Evolutionary conservation across 306 rosid species (phyloP).

Genomic region (Vicia faba): DNA sequence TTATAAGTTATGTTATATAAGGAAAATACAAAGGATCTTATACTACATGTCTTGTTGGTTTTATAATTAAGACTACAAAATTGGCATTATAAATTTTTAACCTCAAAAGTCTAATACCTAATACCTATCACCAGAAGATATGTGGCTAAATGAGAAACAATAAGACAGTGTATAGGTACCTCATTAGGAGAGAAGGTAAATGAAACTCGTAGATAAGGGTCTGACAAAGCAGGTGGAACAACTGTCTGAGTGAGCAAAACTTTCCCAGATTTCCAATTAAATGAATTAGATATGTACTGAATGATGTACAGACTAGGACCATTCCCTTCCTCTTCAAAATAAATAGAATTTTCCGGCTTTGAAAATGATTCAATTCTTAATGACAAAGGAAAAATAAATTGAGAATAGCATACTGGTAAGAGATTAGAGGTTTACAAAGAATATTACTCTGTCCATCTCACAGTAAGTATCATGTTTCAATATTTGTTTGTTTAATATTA

Average conservation of each 20-base stretch:
- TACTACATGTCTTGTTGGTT: not conserved
- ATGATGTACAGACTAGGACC: constrained; percentile 65
- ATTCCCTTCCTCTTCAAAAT: constrained; percentile 72
- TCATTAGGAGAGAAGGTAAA: constrained; percentile 50
- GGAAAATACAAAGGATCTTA: not conserved
- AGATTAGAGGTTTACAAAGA: constrained; percentile 10
- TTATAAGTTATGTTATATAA: not conserved
- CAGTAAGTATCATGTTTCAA: not conserved
- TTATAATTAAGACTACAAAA: not conserved
- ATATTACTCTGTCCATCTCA: not conserved
- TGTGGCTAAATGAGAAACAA: constrained; percentile 6
- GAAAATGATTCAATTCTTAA: constrained; percentile 85
- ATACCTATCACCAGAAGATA: too few relatives aligned
- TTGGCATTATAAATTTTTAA: not conserved
- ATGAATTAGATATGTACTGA: constrained; percentile 79
- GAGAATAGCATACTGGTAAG: not conserved
- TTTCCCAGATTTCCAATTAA: constrained; percentile 72
- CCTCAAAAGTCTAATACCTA: too few relatives aligned
- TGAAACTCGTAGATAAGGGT: constrained; percentile 63
- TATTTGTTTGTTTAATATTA: too few relatives aligned
- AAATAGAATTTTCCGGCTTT: constrained; percentile 86
- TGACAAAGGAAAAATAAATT: constrained; percentile 19
- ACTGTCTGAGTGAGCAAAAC: constrained; percentile 57
- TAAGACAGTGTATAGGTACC: constrained; percentile 39
- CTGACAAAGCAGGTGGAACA: constrained; percentile 54